These are phyloP conservation scores for Saturnispora galanensis DNA, from an alignment of 805 yeast genomes.

Conservation along the genomic window DNA sequence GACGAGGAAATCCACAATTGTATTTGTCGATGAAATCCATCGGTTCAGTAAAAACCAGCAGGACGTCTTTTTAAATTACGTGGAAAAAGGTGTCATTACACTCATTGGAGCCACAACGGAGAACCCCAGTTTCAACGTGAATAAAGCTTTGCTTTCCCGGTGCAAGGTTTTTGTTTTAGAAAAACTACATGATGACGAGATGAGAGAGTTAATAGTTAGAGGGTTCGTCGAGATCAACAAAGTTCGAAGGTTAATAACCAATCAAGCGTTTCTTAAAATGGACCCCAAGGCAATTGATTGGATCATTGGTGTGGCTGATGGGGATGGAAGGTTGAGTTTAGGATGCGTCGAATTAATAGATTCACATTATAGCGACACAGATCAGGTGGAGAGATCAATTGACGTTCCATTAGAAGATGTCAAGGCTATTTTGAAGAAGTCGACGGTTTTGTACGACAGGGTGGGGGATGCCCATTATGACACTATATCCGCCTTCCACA, in stretches of 20 bases:
- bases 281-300: conserved; percentile 51
- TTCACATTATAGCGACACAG: conserved; percentile 32
- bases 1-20: conserved; percentile 47
- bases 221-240: conserved; percentile 54
- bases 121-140: conserved; percentile 76
- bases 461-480: conserved; percentile 93
- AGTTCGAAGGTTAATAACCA: conserved; percentile 43
- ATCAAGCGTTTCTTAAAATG: conserved; percentile 42
- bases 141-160: conserved; percentile 75
- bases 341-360: conserved; percentile 70
- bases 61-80: conserved; percentile 72
- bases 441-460: conserved; percentile 64
- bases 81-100: conserved; percentile 74
- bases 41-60: conserved; percentile 81
- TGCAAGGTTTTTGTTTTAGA: conserved; percentile 70
- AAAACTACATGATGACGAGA: conserved; percentile 40
- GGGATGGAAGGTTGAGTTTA: conserved; percentile 81
- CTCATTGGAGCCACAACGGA: conserved; percentile 97
- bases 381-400: conserved; percentile 13
- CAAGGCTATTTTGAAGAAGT: conserved; percentile 35
- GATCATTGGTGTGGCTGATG: conserved; percentile 66
- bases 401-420: conserved; percentile 32
- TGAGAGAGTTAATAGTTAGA: conserved; percentile 41
- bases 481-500: conserved; percentile 91
- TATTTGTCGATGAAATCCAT: conserved; percentile 91